Percentiles rank a stretch among this genome's conserved stretches.
These are phyloP conservation scores for Alternaria angustiovoidea DNA, from an alignment of 2,329 filamentous ascomycete genomes.

Conservation along the genomic window DNA sequence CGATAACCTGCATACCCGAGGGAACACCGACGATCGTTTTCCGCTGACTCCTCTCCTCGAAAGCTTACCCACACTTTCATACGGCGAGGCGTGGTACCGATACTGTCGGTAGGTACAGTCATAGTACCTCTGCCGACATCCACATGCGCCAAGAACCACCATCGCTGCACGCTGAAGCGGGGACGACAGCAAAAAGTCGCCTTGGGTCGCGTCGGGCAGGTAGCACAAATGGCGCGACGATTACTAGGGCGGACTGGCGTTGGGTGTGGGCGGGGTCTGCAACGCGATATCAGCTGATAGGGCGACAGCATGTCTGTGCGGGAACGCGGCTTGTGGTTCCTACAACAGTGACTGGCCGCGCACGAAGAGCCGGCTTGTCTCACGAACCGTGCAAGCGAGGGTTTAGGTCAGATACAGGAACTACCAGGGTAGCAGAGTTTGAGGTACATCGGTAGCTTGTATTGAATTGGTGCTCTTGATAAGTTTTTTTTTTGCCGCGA, in stretches of 20 bases:
- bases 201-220: neutral
- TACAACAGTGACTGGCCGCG: slow-evolving; percentile 10
- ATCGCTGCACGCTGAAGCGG: neutral
- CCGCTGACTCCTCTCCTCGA: neutral
- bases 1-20: neutral
- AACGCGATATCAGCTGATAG: slow-evolving; percentile 48
- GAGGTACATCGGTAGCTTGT: neutral
- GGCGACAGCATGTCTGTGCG: slow-evolving; percentile 37
- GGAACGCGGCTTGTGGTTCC: slow-evolving; percentile 9
- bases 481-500: neutral
- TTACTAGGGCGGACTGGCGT: slow-evolving; percentile 7
- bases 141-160: neutral
- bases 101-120: slow-evolving; percentile 1
- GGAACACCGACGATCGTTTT: neutral
- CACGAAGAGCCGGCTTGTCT: slow-evolving; percentile 8
- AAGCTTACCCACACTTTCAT: neutral
- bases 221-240: slow-evolving; percentile 2
- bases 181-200: neutral
- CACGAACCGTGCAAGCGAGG: slow-evolving; percentile 4
- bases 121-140: neutral
- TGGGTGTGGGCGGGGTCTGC: neutral
- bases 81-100: neutral
- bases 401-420: slow-evolving; percentile 1
- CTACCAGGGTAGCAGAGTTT: neutral
- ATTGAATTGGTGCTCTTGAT: neutral